Evolutionary conservation across 108 stramenopile genomes (phyloP).

Genomic region (Nitzschia inconspicua): DNA sequence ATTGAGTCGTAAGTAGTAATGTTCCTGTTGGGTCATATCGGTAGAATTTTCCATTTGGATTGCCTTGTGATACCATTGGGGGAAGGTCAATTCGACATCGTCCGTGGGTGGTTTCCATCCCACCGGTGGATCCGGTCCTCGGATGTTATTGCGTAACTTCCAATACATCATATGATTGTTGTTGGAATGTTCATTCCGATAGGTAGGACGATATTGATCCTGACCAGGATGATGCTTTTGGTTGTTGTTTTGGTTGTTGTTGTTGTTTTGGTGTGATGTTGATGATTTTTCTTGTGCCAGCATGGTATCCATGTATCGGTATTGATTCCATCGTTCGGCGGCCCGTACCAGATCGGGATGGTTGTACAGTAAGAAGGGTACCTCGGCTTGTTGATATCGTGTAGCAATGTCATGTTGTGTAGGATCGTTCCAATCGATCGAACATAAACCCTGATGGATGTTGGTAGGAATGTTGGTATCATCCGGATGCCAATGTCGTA

Average conservation of each 20-base stretch:
- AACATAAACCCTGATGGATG: slow-evolving; percentile 71
- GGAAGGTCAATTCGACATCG: slow-evolving; percentile 67
- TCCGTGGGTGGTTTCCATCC: slow-evolving; percentile 88
- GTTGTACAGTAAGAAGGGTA: slow-evolving; percentile 89
- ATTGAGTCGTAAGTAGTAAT: slow-evolving; percentile 93
- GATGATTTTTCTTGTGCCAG: slow-evolving; percentile 43
- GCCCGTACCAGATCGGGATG: slow-evolving; percentile 67
- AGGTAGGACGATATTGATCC: too few relatives aligned
- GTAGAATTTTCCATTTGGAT: slow-evolving; percentile 31
- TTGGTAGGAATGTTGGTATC: slow-evolving; percentile 38
- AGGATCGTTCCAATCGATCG: slow-evolving; percentile 56
- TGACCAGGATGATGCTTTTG: too few relatives aligned
- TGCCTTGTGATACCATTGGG: slow-evolving; percentile 86
- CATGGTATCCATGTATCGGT: slow-evolving; percentile 49
- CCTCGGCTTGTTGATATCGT: slow-evolving; percentile 63
- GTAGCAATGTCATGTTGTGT: slow-evolving; percentile 37
- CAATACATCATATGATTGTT: slow-evolving; percentile 95
- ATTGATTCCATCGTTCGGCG: slow-evolving; percentile 74
- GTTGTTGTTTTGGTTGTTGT: too few relatives aligned
- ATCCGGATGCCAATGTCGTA: slow-evolving; percentile 65
- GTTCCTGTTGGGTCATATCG: slow-evolving; percentile 51
- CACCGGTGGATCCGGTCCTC: slow-evolving; percentile 18
- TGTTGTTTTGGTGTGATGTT: too few relatives aligned
- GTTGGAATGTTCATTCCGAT: slow-evolving; percentile 63
- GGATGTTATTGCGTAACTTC: slow-evolving; percentile 14